Evolutionary conservation across 768 basidiomycete species (phyloP), one percentile per base, ranked within the genome.

Genomic region (Leccinum barrowsii): DNA sequence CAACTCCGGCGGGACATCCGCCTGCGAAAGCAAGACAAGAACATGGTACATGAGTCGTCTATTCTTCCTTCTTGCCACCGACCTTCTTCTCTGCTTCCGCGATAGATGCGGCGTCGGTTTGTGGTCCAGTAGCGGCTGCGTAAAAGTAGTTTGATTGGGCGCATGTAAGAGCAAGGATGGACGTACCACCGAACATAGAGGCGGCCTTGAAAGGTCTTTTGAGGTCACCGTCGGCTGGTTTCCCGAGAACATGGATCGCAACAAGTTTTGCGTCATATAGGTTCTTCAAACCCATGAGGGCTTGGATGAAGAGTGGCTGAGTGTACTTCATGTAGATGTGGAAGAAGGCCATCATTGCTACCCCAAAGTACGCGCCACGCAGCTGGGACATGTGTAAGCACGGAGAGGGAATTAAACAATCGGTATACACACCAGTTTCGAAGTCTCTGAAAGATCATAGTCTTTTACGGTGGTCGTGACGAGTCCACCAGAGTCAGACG

Each of bases 241-340:
- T 82, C 37, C 90, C 90, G 22, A 92, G 76, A 55, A 98, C 48
- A 78, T 96, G 87, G 59, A 99, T 87, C 40, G 86, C 80, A 62
- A 95, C 82, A 17, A 83, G 82, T 70, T 93, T 93, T 57, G 90
- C 86, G 67, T 98, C 95, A 73, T 89, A 92, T 28, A 95, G 73
- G 47, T 81, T 83, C 80, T 99, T 98, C 68, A 97, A 57, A n/a
- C 91, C 92, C 93, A 96, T 97, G 64, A 99, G 82, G 12, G 84
- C 84, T 73, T 98, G 96, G 63, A 98, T 89, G 77, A 98, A 96
- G 63, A 98, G 84, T 7, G 96, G 96, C 70, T 96, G 95, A 7
- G 94, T 95, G 82, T 91, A 98, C 72, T 90, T 85, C 77, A 98
- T 79, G 83, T 98, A 98, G 54, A 89, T 60, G 77, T 99, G 96